Evolutionary conservation across 495 filamentous ascomycete genomes (phyloP).

Genomic region (Podospora conica): DNA sequence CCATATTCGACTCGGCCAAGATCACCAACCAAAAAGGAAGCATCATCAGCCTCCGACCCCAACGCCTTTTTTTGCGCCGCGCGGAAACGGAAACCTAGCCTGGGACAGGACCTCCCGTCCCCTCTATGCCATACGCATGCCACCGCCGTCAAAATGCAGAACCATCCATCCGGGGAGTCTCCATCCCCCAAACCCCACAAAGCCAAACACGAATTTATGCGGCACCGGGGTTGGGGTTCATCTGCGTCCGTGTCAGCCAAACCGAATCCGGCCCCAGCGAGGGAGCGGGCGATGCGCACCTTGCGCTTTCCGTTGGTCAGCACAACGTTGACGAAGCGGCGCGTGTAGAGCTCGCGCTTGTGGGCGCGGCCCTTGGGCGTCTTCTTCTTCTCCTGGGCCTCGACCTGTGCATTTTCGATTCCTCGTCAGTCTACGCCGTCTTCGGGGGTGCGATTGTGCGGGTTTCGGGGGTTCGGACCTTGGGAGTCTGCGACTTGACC

Average conservation of each 20-base stretch:
- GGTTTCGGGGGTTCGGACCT: slow-evolving; percentile 36
- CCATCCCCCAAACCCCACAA: not conserved
- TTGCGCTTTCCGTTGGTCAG: slow-evolving; percentile 95
- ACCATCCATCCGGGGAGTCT: not conserved
- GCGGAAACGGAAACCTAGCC: slow-evolving; percentile 14
- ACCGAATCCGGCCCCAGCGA: not conserved
- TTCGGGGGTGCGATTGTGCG: not conserved
- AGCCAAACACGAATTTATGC: slow-evolving; percentile 26
- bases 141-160: not conserved
- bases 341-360: slow-evolving; percentile 94
- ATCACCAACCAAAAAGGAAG: not conserved
- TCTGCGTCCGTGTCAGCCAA: slow-evolving; percentile 23
- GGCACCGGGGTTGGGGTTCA: slow-evolving; percentile 44
- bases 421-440: not conserved
- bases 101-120: not conserved
- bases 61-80: slow-evolving; percentile 13
- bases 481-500: slow-evolving; percentile 45
- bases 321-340: slow-evolving; percentile 98
- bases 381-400: slow-evolving; percentile 85
- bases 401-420: slow-evolving; percentile 48
- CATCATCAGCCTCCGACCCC: slow-evolving; percentile 22
- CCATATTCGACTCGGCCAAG: not conserved
- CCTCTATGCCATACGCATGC: not conserved
- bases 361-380: slow-evolving; percentile 94
- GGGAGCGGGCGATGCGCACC: slow-evolving; percentile 41